These are phyloP conservation scores for Entomortierella parvispora DNA, from an alignment of 192 early-diverging fungal genomes.

Conservation along the genomic window DNA sequence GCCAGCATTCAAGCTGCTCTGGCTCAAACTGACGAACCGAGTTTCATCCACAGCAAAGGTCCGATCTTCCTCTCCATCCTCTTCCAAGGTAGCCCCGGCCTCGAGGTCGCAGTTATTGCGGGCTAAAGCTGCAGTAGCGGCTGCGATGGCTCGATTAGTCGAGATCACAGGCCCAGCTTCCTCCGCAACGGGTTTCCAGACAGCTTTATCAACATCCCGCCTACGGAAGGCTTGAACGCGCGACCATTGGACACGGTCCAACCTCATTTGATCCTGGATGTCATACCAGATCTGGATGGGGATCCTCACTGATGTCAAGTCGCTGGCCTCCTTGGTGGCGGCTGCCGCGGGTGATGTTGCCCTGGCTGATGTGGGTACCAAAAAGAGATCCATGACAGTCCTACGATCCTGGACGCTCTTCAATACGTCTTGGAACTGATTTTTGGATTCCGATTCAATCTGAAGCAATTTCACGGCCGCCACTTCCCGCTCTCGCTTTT, in stretches of 20 bases:
- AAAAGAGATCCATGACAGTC: too few species aligned
- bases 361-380: background rate
- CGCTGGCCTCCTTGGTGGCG: background rate
- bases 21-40: too few species aligned
- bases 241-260: constrained; percentile 34
- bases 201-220: background rate
- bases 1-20: background rate
- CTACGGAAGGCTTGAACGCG: constrained; percentile 18
- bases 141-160: background rate
- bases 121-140: background rate
- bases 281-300: constrained; percentile 21
- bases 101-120: background rate
- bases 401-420: too few species aligned
- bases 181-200: constrained; percentile 20
- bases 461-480: too few species aligned
- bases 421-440: too few species aligned
- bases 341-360: background rate
- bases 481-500: too few species aligned
- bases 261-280: constrained; percentile 28
- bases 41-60: background rate
- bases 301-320: constrained; percentile 14
- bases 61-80: background rate
- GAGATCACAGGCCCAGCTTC: constrained; percentile 14
- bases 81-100: background rate
- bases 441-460: too few species aligned